Evolutionary conservation across 2,329 filamentous ascomycete species (phyloP), one percentile per base, ranked within the genome.

Genomic region (Hypocrella siamensis): DNA sequence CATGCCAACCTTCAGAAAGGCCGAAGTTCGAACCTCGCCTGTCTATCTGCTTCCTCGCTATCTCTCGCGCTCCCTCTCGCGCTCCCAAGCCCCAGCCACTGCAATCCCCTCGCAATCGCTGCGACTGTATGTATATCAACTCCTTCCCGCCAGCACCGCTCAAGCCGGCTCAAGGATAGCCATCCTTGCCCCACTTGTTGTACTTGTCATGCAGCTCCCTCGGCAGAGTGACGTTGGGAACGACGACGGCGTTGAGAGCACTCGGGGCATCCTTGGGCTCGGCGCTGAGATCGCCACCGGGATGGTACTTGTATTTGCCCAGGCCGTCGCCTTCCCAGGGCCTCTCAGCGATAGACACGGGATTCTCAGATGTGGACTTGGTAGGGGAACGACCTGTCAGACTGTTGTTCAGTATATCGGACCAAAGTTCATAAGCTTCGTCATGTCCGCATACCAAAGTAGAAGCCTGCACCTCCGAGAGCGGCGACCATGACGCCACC

Each of bases 101-200:
- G n/a, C n/a, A n/a, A n/a, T n/a, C n/a, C n/a, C n/a, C n/a, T n/a
- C n/a, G n/a, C n/a, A n/a, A n/a, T n/a, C n/a, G n/a, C n/a, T n/a
- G n/a, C n/a, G n/a, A n/a, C n/a, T n/a, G n/a, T n/a, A n/a, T n/a
- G n/a, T n/a, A n/a, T n/a, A n/a, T n/a, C n/a, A n/a, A n/a, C n/a
- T n/a, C n/a, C n/a, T n/a, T n/a, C n/a, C n/a, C n/a, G n/a, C 21
- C 21, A 24, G 3, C 21, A 12, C 21, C 21, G n/a, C n/a, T n/a
- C n/a, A n/a, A n/a, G n/a, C 25, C n/a, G 25, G 7, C 25, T 65
- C 21, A 82, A 45, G 57, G 57, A 63, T 80, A 96, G 46, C 84
- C 86, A 46, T 96, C 90, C 75, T 96, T 96, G 60, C 90, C 90
- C 75, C 83, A 96, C 71, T 98, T 98, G 81, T 98, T 98, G 75